Base-by-base conservation (phyloP, 495 filamentous ascomycete genomes). In the Penicillium paradoxum region DNA sequence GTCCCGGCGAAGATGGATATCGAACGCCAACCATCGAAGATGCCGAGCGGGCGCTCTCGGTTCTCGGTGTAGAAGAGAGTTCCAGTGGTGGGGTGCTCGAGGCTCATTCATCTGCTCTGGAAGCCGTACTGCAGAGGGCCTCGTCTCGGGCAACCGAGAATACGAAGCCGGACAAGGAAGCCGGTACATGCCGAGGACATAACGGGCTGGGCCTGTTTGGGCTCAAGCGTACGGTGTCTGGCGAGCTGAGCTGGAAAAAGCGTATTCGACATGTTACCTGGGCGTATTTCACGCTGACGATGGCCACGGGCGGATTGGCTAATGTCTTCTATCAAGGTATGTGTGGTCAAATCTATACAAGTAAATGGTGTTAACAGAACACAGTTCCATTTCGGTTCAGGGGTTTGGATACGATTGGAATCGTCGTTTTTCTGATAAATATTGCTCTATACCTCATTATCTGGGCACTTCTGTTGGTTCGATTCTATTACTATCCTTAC, bases 251-350 rank as follows among this genome's bases (percentile, higher is more conserved):
- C n/a, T 80, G 75, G 75, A 72, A 69, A 45, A 62, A 75, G 43
- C 66, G 77, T 4, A 74, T 79, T 54, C 70, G 75, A 3, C 75
- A 80, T 65, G 64, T 75, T 33, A 80, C 78, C 1, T 88, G 85
- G 85, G 85, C 83, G 6, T 90, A 81, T 71, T 88, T 88, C 51
- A 87, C 85, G 4, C 74, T 87, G 71, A 82, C 78, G 14, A 91
- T 91, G 88, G 89, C 89, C 3, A 93, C 90, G 0, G 90, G 89
- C 11, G 90, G 90, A 0, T 73, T 95, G 53, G 85, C 89, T 8
- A 93, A 91, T 70, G 86, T 90, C 10, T 62, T 93, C 46, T 78
- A 86, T 60, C 74, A 78, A 19, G 77, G 87, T 89, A 77, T 56
- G 49, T 40, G 36, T 22, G 14, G 9, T 9, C 1, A 40, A 29